Percentiles rank a stretch among this genome's conserved stretches.
Conservation (phyloP, 257 asterid species). For the Penstemon barbatus region DNA sequence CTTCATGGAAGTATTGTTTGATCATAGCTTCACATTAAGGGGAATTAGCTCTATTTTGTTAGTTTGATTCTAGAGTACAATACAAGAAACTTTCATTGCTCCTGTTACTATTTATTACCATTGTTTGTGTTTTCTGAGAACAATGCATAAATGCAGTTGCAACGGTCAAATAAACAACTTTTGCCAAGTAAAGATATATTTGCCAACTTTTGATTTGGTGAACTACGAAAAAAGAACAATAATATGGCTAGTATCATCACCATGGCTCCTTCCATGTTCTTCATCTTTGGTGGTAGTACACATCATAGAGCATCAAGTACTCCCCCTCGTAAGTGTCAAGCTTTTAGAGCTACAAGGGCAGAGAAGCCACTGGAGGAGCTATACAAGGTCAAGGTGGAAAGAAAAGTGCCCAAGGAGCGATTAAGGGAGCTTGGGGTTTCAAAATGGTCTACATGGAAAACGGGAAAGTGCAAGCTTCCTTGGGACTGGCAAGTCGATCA, state of each 20-base stretch:
- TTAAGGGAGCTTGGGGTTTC: slow-evolving; percentile 70
- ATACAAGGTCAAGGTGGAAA: slow-evolving; percentile 82
- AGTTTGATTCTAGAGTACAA: background rate
- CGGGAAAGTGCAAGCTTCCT: slow-evolving; percentile 84
- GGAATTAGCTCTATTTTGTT: background rate
- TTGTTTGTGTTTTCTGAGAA: background rate
- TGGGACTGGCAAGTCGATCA: slow-evolving; percentile 99
- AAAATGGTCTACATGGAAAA: slow-evolving; percentile 87
- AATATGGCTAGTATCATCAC: slow-evolving; percentile 56
- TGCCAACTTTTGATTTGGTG: background rate
- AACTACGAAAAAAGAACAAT: background rate
- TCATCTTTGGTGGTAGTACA: slow-evolving; percentile 28
- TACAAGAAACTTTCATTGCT: slow-evolving; percentile 4
- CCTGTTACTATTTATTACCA: background rate
- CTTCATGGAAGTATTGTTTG: background rate
- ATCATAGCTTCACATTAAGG: background rate
- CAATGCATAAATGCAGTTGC: background rate
- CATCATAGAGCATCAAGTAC: slow-evolving; percentile 19
- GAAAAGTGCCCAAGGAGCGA: slow-evolving; percentile 58
- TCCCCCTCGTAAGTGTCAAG: slow-evolving; percentile 23
- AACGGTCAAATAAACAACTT: background rate
- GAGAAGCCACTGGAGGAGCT: slow-evolving; percentile 91
- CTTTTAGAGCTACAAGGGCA: slow-evolving; percentile 47
- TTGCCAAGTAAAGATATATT: background rate
- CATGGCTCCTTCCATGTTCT: slow-evolving; percentile 40